These are phyloP conservation scores for Domatiomyces globalis DNA, from an alignment of 2,329 filamentous ascomycete genomes.

Conservation along the genomic window DNA sequence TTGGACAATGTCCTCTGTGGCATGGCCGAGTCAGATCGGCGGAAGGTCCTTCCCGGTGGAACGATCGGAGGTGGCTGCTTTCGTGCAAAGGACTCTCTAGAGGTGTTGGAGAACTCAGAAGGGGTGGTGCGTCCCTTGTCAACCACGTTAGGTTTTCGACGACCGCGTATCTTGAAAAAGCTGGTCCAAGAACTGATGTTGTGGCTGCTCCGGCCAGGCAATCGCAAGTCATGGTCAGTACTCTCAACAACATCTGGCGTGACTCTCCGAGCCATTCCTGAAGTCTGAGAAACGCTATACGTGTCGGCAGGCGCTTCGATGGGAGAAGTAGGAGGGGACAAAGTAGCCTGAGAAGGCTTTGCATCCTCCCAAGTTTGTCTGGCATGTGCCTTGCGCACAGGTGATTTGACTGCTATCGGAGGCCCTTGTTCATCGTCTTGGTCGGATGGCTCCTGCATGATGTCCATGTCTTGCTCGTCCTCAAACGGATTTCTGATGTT, in stretches of 20 bases:
- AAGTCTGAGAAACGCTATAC: conserved; percentile 41
- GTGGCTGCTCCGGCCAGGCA: conserved; percentile 40
- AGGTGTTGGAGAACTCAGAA: conserved; percentile 84
- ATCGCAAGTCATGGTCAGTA: conserved; percentile 38
- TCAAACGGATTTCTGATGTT: conserved; percentile 17
- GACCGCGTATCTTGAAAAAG: conserved; percentile 54
- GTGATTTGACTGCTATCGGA: conserved; percentile 12
- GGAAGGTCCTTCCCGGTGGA: conserved; percentile 25
- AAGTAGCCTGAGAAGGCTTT: conserved; percentile 21
- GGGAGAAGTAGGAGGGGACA: conserved; percentile 34
- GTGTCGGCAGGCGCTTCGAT: conserved; percentile 32
- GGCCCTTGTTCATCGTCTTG: conserved; percentile 12
- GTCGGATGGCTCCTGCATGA: conserved; percentile 11
- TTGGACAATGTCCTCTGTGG: conserved; percentile 76
- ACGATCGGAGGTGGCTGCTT: conserved; percentile 31
- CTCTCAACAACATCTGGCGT: conserved; percentile 40
- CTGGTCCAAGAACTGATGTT: conserved; percentile 47
- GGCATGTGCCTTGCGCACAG: conserved; percentile 10
- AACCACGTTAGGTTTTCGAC: conserved; percentile 41
- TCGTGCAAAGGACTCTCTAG: conserved; percentile 66
- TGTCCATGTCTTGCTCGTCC: conserved; percentile 17
- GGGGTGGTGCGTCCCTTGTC: conserved; percentile 38
- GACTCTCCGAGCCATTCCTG: conserved; percentile 37
- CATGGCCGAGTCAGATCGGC: conserved; percentile 35
- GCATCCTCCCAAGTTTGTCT: conserved; percentile 3